Percentiles rank a stretch among this genome's conserved stretches.
phyloP scores from a whole-genome alignment of 2,329 filamentous ascomycete species.

The Huntiella savannae region DNA sequence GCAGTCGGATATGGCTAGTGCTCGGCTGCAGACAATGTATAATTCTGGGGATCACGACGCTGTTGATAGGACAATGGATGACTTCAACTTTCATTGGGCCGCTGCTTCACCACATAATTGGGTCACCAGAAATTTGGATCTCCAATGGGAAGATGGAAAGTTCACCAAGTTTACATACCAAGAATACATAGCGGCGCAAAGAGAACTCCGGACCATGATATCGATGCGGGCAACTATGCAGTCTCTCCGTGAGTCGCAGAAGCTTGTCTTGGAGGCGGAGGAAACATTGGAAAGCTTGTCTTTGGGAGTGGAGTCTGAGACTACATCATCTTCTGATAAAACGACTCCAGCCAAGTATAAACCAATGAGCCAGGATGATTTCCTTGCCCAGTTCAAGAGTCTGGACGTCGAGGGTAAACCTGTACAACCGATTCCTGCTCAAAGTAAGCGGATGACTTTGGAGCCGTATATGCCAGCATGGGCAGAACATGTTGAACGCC shows the following conservation, averaged over 20 bases:
- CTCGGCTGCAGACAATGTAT: background rate
- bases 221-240: background rate
- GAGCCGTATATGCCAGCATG: slow-evolving; percentile 6
- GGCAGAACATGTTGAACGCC: background rate
- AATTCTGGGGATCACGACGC: background rate
- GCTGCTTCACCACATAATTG: slow-evolving; percentile 11
- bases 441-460: background rate
- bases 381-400: no score
- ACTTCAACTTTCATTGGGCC: slow-evolving; percentile 10
- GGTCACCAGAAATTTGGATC: slow-evolving; percentile 4
- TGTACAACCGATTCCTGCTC: no score
- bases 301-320: no score
- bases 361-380: no score
- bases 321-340: no score
- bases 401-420: no score
- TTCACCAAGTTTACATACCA: slow-evolving; percentile 4
- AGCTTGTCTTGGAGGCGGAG: background rate
- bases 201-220: background rate
- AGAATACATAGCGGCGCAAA: slow-evolving; percentile 7
- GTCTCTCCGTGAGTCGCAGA: slow-evolving; percentile 3
- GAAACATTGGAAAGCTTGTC: background rate
- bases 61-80: slow-evolving; percentile 1
- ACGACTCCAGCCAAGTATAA: no score
- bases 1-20: background rate
- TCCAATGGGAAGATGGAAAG: background rate